Evolutionary conservation across 495 filamentous ascomycete genomes (phyloP), one percentile per base, ranked within the genome.

Genomic region (Hyaloscypha finlandica): DNA sequence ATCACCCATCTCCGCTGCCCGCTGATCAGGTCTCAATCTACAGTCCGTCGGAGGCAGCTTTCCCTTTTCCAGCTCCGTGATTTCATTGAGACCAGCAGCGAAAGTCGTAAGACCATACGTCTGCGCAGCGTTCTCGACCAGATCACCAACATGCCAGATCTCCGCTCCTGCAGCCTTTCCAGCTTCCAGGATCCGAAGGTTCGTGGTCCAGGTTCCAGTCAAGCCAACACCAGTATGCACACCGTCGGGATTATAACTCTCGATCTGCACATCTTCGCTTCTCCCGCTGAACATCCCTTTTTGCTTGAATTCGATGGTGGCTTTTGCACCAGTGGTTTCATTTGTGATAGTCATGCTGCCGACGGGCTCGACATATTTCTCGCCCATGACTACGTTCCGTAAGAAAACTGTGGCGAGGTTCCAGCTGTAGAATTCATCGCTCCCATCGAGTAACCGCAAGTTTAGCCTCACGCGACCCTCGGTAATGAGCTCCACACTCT

Each of bases 311-410:
- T 92, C 91, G 33, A 91, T 86, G 29, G 88, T 83, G 8, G 92
- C 89, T 74, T 90, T 92, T 67, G 88, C 86, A 8, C 95, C 92
- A 0, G 88, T 90, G 9, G 84, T 86, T 68, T 99, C 96, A 75
- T 93, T 91, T 56, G 82, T 77, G 30, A 99, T 85, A 20, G 87
- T 85, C 87, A 98, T 91, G 61, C 85, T 90, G 20, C 93, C 93
- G 11, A 97, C 92, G 1, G 95, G 95, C 78, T 99, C 95, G 35
- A 97, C 90, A 74, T 98, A 99, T 79, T 97, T 98, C 79, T 99
- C 95, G 31, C 95, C 95, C 62, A 95, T 94, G 69, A 99, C 95
- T 67, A 99, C 92, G 72, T 99, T 99, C 55, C 95, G 88, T 63
- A 99, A 82, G 77, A 97, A 98, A 62, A 88, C 90, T 11, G 92